Evolutionary conservation across 108 stramenopile species (phyloP), one percentile per base, ranked within the genome.

Genomic region (Fistulifera pelliculosa): DNA sequence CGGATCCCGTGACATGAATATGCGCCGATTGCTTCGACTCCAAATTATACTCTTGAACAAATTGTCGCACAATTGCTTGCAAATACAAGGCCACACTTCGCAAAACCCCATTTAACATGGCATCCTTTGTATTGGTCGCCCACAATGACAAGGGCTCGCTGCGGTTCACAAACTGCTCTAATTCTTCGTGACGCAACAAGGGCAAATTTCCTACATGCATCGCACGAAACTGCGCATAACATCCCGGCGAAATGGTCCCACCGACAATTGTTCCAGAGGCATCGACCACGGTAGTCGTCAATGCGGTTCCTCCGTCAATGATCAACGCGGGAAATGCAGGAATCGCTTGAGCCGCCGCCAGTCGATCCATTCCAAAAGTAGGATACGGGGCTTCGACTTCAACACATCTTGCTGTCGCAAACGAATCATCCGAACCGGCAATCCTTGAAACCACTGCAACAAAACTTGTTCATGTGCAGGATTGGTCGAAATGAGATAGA

Each of bases 211-310:
- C 79, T 0, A 74, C 69, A 48, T 64, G 58, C 66, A 89, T 27
- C 7, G 65, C 51, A 3, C 66, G 62, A 38, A 79, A 70, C 5
- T 14, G n/a, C 3, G 17, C 47, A 57, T 26, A 0, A 62, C 41
- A 38, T 73, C 87, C 87, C 0, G 81, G 77, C 1, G 70, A 54
- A 52, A 89, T 89, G 1, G 81, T 81, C 6, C 87, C 87, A 27
- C 87, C 87, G 27, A 85, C 18, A 24, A 89, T 74, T 1, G 67
- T 50, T 1, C 81, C 83, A 10, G 60, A 54, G 0, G 27, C 45
- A 55, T 85, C 71, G 2, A 76, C 41, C 7, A 65, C 83, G 0
- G 79, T 70, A 56, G 83, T 85, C 0, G 87, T 89, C 64, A 68
- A 62, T 40, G 79, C 80, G 0, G 79, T 83, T 15, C 85, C 85